These are phyloP conservation scores for Mytilinidion resinicola DNA, from an alignment of 495 filamentous ascomycete species.

Conservation along the genomic window DNA sequence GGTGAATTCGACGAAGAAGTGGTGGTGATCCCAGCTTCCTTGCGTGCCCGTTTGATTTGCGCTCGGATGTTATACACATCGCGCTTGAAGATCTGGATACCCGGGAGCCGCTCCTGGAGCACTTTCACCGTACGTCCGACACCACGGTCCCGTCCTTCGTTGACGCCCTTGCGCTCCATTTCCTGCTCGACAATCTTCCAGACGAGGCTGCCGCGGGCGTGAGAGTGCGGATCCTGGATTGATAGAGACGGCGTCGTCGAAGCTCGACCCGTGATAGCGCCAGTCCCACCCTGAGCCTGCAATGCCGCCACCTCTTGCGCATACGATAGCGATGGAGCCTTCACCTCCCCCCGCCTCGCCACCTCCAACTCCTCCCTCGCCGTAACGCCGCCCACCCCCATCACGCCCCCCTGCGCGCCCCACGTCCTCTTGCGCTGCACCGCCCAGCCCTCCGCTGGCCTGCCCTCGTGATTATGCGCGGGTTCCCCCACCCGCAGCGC, in stretches of 20 bases:
- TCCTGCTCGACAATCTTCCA: slow-evolving; percentile 26
- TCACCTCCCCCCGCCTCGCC: neutral
- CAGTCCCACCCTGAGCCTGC: neutral
- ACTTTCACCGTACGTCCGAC: slow-evolving; percentile 20
- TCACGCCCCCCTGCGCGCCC: slow-evolving; percentile 16
- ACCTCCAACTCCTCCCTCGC: slow-evolving; percentile 22
- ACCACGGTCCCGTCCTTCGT: slow-evolving; percentile 23
- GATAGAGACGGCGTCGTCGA: too few relatives aligned
- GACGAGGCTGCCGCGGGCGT: slow-evolving; percentile 19
- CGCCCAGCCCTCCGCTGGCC: slow-evolving; percentile 16
- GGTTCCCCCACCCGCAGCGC: slow-evolving; percentile 17
- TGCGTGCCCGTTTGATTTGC: slow-evolving; percentile 25
- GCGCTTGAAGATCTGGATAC: slow-evolving; percentile 27
- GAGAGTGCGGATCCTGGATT: neutral
- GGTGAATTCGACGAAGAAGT: too few relatives aligned
- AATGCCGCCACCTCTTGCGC: neutral
- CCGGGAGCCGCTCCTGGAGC: slow-evolving; percentile 20
- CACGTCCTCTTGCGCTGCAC: slow-evolving; percentile 28
- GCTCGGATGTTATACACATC: slow-evolving; percentile 29
- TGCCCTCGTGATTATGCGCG: slow-evolving; percentile 23
- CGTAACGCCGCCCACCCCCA: slow-evolving; percentile 25
- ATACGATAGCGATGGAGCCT: neutral
- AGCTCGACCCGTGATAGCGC: too few relatives aligned
- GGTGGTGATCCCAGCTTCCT: slow-evolving; percentile 5
- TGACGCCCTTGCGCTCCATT: slow-evolving; percentile 21